Percentiles rank a stretch among this genome's conserved stretches.
phyloP scores from a whole-genome alignment of 345 rosid species.

The Kandelia obovata region DNA sequence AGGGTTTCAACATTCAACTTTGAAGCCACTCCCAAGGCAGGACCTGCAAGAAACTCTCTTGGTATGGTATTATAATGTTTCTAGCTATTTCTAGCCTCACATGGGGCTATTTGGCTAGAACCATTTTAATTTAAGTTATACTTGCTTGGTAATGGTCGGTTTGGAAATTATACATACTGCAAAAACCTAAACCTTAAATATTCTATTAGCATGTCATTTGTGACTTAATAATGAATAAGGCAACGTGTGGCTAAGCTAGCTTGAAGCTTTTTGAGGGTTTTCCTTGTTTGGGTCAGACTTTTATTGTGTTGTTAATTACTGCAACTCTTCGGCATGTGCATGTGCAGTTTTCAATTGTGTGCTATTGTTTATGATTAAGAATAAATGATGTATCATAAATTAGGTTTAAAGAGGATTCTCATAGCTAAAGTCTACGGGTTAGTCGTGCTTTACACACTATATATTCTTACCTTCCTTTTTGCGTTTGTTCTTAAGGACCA shows the following conservation, averaged over 20 bases:
- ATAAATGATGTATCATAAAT: conserved; percentile 24
- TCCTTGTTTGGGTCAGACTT: conserved; percentile 8
- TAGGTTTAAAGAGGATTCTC: conserved; percentile 40
- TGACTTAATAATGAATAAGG: conserved; percentile 26
- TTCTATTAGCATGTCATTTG: conserved; percentile 13
- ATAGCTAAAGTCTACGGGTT: conserved; percentile 27
- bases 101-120: conserved; percentile 33
- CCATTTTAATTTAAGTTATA: conserved; percentile 3
- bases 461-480: conserved; percentile 25
- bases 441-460: conserved; percentile 28
- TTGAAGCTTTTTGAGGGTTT: conserved; percentile 1
- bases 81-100: conserved; percentile 28
- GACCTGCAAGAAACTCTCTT: conserved; percentile 8
- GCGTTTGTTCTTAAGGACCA: conserved; percentile 45
- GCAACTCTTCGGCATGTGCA: conserved; percentile 41
- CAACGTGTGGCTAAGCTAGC: conserved; percentile 11
- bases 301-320: conserved; percentile 20
- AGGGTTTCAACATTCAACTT: conserved; percentile 30
- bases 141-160: conserved; percentile 10
- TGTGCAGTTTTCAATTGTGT: conserved; percentile 36
- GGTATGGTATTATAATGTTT: conserved; percentile 22
- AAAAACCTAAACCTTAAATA: conserved; percentile 11
- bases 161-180: conserved; percentile 14
- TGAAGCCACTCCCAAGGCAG: background rate
- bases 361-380: conserved; percentile 38